Percentiles rank a stretch among this genome's conserved stretches.
Conservation (phyloP, 805 yeast genomes). For the Candida suzukii region DNA sequence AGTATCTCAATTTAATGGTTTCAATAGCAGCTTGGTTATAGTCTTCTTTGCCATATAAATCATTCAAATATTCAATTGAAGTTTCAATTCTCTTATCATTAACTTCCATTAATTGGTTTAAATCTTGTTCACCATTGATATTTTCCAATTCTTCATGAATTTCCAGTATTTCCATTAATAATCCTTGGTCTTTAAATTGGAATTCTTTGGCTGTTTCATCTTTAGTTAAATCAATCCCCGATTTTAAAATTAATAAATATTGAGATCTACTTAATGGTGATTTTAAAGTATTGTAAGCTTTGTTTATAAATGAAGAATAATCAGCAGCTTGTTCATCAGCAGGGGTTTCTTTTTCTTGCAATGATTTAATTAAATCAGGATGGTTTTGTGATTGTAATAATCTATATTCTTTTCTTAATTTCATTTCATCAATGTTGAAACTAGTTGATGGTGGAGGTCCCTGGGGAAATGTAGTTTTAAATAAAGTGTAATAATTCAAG, state of each 20-base stretch:
- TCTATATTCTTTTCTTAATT: constrained; percentile 70
- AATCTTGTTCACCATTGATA: constrained; percentile 51
- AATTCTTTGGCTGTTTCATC: constrained; percentile 45
- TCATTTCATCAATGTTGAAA: constrained; percentile 48
- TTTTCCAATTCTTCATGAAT: constrained; percentile 78
- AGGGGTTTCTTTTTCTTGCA: constrained; percentile 22
- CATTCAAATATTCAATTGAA: constrained; percentile 37
- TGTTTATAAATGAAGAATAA: constrained; percentile 53
- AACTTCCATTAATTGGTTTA: constrained; percentile 41
- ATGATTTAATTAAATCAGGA: constrained; percentile 53
- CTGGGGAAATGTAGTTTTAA: constrained; percentile 67
- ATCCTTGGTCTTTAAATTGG: constrained; percentile 35
- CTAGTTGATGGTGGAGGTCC: constrained; percentile 57
- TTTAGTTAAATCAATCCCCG: constrained; percentile 46
- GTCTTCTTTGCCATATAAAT: constrained; percentile 38
- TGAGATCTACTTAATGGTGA: constrained; percentile 69
- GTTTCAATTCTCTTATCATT: constrained; percentile 50
- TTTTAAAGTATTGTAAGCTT: constrained; percentile 66
- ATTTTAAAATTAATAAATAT: constrained; percentile 38
- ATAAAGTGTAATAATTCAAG: constrained; percentile 47
- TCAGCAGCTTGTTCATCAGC: constrained; percentile 18
- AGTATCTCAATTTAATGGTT: constrained; percentile 72
- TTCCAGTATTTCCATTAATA: constrained; percentile 73
- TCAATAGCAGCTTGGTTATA: constrained; percentile 56
- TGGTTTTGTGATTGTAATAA: constrained; percentile 66